Evolutionary conservation across 257 asterid genomes (phyloP).

Genomic region (Solanum chaucha): DNA sequence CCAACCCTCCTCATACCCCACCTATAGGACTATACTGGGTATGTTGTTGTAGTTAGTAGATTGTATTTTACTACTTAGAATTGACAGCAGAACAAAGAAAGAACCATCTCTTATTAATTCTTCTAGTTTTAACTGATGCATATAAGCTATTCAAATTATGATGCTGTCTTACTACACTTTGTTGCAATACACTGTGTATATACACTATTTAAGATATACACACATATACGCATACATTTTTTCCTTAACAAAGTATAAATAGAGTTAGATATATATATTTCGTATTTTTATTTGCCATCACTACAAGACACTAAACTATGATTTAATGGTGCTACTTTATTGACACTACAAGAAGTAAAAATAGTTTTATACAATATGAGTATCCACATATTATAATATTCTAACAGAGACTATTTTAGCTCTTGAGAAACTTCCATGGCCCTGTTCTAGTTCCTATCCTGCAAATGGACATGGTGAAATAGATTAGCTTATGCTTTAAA

Average conservation of each 20-base stretch:
- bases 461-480: constrained; percentile 2
- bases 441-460: constrained; percentile 80
- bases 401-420: constrained; percentile 9
- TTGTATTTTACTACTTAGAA: not conserved
- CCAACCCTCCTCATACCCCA: not conserved
- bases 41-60: not conserved
- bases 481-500: not conserved
- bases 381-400: not conserved
- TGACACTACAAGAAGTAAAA: not conserved
- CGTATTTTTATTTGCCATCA: not conserved
- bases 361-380: not conserved
- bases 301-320: not conserved
- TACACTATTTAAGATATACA: not conserved
- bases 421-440: constrained; percentile 58
- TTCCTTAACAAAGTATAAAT: not conserved
- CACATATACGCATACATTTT: not conserved
- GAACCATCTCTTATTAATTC: not conserved
- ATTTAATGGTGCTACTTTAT: not conserved
- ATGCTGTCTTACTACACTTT: not conserved
- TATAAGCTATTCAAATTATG: not conserved
- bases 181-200: not conserved
- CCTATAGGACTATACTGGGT: not conserved
- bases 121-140: not conserved
- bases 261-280: not conserved
- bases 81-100: not conserved